Percentiles rank a stretch among this genome's conserved stretches.
Conservation (phyloP, 2,329 filamentous ascomycete species). For the Penicillium olsonii region DNA sequence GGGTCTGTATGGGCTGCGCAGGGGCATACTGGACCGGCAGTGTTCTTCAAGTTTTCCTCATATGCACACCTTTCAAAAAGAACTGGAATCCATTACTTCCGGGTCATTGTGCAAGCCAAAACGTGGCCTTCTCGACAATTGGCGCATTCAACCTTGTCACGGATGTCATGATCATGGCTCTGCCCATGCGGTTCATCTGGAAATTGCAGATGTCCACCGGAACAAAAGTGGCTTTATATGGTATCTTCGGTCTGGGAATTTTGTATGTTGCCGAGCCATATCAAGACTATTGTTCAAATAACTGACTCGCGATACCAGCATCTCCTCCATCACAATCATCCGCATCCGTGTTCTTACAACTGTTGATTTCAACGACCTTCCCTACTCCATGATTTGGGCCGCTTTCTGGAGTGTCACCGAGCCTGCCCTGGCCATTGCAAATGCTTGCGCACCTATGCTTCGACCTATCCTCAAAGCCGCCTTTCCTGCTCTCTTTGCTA, state of each 20-base stretch:
- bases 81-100: conserved; percentile 21
- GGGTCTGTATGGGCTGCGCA: conserved; percentile 26
- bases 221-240: conserved; percentile 24
- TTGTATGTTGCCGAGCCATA: conserved; percentile 19
- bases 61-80: conserved; percentile 21
- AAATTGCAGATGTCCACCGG: conserved; percentile 24
- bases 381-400: conserved; percentile 25
- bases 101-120: conserved; percentile 24
- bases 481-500: conserved; percentile 15
- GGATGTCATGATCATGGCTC: conserved; percentile 23
- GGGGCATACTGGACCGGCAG: conserved; percentile 31
- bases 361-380: conserved; percentile 23
- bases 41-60: conserved; percentile 30
- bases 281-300: neutral
- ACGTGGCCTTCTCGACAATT: conserved; percentile 25
- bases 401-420: conserved; percentile 31
- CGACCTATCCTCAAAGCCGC: conserved; percentile 21
- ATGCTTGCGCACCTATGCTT: conserved; percentile 28
- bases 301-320: conserved; percentile 11
- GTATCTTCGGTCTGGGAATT: conserved; percentile 26
- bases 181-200: conserved; percentile 29
- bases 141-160: conserved; percentile 28
- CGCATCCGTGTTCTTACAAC: conserved; percentile 25
- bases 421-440: conserved; percentile 24
- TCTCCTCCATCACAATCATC: conserved; percentile 27